Conservation (phyloP, 805 yeast species). For the Lipomyces yamadae region DNA sequence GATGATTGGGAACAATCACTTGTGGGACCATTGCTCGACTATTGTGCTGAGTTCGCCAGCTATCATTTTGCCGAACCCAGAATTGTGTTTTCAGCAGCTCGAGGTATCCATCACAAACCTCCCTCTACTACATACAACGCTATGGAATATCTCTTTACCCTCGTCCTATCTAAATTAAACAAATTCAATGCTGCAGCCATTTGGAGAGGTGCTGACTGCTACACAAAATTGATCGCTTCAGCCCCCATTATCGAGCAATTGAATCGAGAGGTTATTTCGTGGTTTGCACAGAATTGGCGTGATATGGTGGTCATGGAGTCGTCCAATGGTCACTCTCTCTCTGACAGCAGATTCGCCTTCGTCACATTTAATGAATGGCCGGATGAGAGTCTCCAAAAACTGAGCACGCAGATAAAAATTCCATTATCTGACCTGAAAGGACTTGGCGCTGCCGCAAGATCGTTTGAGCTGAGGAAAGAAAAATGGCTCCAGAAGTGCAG, state of each 20-base stretch:
- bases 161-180: conserved; percentile 10
- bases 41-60: conserved; percentile 21
- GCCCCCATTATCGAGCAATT: conserved; percentile 25
- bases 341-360: conserved; percentile 10
- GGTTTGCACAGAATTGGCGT: conserved; percentile 31
- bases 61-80: conserved; percentile 32
- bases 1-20: conserved; percentile 32
- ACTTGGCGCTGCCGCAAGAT: conserved; percentile 18
- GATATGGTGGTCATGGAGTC: conserved; percentile 22
- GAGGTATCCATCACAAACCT: conserved; percentile 22
- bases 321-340: not conserved
- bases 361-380: conserved; percentile 27
- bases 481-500: conserved; percentile 30
- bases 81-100: conserved; percentile 31
- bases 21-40: conserved; percentile 26
- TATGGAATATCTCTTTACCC: conserved; percentile 23
- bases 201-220: conserved; percentile 36
- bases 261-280: conserved; percentile 13
- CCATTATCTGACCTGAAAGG: conserved; percentile 22
- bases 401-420: conserved; percentile 27
- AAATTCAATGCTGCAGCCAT: conserved; percentile 26
- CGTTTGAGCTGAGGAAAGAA: conserved; percentile 20
- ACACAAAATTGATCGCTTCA: conserved; percentile 20
- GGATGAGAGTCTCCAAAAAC: conserved; percentile 24
- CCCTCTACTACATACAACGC: conserved; percentile 27